Conservation (phyloP, 108 stramenopile species). For the Pseudonitzschia multiseries region DNA sequence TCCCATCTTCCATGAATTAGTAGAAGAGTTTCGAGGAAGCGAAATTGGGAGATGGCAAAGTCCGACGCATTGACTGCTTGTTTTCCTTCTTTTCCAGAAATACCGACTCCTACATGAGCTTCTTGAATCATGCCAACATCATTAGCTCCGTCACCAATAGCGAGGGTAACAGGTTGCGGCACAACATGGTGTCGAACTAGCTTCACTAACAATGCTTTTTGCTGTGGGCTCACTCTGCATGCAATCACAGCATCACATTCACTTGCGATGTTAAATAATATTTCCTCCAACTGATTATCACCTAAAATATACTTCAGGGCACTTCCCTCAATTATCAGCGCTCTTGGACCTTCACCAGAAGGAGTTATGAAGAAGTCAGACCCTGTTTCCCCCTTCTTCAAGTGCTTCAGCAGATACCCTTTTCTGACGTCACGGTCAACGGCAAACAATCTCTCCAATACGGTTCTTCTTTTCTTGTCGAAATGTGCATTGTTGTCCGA, state of each 20-base stretch:
- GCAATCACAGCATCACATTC: conserved; percentile 91
- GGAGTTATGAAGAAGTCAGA: conserved; percentile 20
- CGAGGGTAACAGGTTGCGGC: conserved; percentile 89
- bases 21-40: conserved; percentile 84
- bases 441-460: conserved; percentile 76
- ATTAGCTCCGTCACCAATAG: conserved; percentile 98
- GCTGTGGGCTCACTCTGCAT: conserved; percentile 91
- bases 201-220: conserved; percentile 90
- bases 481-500: conserved; percentile 38
- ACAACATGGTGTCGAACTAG: conserved; percentile 80
- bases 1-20: conserved; percentile 97
- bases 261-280: conserved; percentile 83
- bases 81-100: conserved; percentile 92
- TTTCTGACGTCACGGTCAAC: conserved; percentile 76
- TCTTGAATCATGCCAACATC: conserved; percentile 98
- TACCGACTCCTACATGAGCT: conserved; percentile 94
- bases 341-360: conserved; percentile 41
- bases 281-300: conserved; percentile 72
- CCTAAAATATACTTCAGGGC: conserved; percentile 80
- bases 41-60: conserved; percentile 92
- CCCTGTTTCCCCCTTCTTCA: conserved; percentile 48
- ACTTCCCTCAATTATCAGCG: conserved; percentile 89
- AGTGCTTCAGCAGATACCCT: conserved; percentile 68
- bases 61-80: conserved; percentile 96
- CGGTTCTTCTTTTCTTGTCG: conserved; percentile 63